Percentiles rank a stretch among this genome's conserved stretches.
phyloP scores from a whole-genome alignment of 441 rosid genomes.

The Jatropha podagrica region DNA sequence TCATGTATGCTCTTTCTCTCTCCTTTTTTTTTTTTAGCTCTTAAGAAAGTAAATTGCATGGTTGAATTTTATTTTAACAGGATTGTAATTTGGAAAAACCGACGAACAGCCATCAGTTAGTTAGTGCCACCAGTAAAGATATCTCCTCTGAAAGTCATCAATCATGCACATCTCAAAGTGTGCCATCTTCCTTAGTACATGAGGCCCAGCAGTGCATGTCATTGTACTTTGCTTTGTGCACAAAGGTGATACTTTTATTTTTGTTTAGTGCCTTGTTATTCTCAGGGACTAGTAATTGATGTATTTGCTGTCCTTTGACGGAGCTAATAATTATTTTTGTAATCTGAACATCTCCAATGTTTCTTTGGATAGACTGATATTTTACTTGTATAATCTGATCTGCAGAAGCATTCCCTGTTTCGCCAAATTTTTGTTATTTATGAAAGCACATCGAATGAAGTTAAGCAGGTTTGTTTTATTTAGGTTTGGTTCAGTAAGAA shows the following conservation, averaged over 20 bases:
- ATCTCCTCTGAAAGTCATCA: constrained; percentile 47
- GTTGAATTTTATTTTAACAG: constrained; percentile 34
- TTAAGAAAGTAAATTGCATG: neutral
- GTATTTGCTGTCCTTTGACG: constrained; percentile 10
- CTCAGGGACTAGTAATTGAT: constrained; percentile 21
- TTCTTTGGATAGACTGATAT: constrained; percentile 5
- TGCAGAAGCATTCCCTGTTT: constrained; percentile 94
- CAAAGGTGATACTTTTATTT: constrained; percentile 64
- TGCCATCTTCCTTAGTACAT: constrained; percentile 44
- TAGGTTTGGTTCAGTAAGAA: constrained; percentile 17
- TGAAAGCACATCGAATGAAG: constrained; percentile 59
- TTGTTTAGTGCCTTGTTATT: constrained; percentile 18
- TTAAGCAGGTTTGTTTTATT: constrained; percentile 70
- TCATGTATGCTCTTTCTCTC: neutral
- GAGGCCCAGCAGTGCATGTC: constrained; percentile 96
- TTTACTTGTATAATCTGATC: constrained; percentile 27
- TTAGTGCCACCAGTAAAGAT: constrained; percentile 43
- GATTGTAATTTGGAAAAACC: constrained; percentile 53
- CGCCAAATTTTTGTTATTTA: constrained; percentile 73
- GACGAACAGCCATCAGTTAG: constrained; percentile 44
- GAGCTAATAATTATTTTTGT: neutral
- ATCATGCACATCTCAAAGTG: constrained; percentile 36
- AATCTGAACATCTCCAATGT: neutral
- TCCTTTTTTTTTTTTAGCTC: neutral
- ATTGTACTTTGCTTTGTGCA: constrained; percentile 95